Base-by-base conservation (phyloP, 352 stramenopile species). In the Globisporangium apiculatum region DNA sequence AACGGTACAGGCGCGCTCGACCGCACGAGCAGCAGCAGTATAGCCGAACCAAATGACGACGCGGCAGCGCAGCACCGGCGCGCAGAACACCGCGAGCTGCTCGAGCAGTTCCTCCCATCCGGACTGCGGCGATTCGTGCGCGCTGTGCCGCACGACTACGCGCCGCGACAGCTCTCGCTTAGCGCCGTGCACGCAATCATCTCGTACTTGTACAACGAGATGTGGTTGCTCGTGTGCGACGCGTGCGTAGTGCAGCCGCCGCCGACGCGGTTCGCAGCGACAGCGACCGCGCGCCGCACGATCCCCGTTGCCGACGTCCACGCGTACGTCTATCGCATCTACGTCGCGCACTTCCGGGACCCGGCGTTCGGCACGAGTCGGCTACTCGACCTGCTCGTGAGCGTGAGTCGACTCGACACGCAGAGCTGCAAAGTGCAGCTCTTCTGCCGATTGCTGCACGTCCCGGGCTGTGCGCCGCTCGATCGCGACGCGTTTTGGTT, bases 401-500 rank as follows among this genome's bases (percentile, higher is more conserved):
- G 72, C 37, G 54, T 57, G 8, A 71, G 66, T 56, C 72, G 68
- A 9, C 52, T 86, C 1, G 75, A 86, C 45, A 83, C 75, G 12
- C 75, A 86, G 43, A 86, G 75, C 55, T 71, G 66, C 65, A 86
- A 86, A 48, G 72, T 86, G 9, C 53, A 75, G 47, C 62, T 86
- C 9, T 86, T 81, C 52, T 76, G 66, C 37, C 66, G 69, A 3
- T 51, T 86, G 6, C 37, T 86, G 17, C 58, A 66, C 3, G 54
- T 86, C 9, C 61, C 68, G 3, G 75, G 72, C 10, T 72, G 78
- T 38, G 62, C 73, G 5, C 40, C 64, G 11, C 64, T 86, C 9
- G 53, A 70, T 4, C 46, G 49, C 0, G 69, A 73, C 36, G 72
- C 71, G n/a, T 78, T 80, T 31, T 86, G 75, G 75, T 86, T 86